Percentiles rank a stretch among this genome's conserved stretches.
Evolutionary conservation across 1,284 basidiomycete species (phyloP).

Genomic region (Apiotrichum domesticum): DNA sequence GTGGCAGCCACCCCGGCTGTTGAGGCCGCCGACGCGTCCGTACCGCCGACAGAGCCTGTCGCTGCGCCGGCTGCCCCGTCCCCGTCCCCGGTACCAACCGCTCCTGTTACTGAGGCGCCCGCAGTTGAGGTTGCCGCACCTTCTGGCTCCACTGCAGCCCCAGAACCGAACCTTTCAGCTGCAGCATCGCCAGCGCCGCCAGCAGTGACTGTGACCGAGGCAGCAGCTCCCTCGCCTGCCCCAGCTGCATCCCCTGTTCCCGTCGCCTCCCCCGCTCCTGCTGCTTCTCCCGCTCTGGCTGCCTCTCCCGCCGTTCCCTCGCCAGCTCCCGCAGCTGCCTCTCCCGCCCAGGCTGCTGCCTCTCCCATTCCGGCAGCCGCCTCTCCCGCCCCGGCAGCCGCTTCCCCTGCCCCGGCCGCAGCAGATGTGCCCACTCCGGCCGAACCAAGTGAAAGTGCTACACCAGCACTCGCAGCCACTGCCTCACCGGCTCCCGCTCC

Average conservation of each 20-base stretch:
- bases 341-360: neutral
- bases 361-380: neutral
- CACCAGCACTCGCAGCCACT: neutral
- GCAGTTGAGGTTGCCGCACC: conserved; percentile 2
- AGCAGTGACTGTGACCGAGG: too few species aligned
- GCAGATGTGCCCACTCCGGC: too few species aligned
- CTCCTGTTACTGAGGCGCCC: neutral
- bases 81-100: neutral
- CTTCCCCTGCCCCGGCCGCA: too few species aligned
- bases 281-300: neutral
- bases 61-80: neutral
- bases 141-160: neutral
- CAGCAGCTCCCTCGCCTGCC: too few species aligned
- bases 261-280: neutral
- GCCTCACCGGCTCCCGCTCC: neutral
- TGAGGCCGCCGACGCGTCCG: neutral
- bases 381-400: too few species aligned
- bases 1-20: neutral
- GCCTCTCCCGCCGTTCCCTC: neutral
- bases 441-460: too few species aligned
- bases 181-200: too few species aligned
- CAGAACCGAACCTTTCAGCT: too few species aligned
- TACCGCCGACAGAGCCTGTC: neutral
- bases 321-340: neutral
- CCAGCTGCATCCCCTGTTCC: neutral